These are phyloP conservation scores for Blepharisma japonicum DNA, from an alignment of 73 alveolate genomes.

Conservation along the genomic window DNA sequence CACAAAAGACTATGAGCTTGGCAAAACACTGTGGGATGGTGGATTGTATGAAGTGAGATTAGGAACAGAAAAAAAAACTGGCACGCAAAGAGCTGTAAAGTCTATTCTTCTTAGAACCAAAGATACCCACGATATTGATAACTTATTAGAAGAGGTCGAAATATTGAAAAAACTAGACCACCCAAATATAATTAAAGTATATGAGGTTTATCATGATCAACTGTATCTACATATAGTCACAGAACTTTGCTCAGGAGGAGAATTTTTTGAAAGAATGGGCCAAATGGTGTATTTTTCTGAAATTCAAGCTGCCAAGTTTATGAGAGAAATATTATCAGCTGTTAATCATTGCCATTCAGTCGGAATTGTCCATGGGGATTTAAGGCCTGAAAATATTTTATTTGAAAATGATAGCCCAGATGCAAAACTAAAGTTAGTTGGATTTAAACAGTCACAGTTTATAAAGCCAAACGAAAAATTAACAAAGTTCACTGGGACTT, in stretches of 20 bases:
- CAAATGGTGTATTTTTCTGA: conserved; percentile 54
- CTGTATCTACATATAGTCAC: conserved; percentile 61
- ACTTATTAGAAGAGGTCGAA: conserved; percentile 44
- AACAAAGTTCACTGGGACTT: conserved; percentile 50
- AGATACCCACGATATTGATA: conserved; percentile 27
- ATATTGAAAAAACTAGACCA: conserved; percentile 42
- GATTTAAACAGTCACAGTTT: conserved; percentile 55
- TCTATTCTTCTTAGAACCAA: neutral
- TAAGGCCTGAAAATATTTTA: conserved; percentile 76
- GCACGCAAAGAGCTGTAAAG: conserved; percentile 47
- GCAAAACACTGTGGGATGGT: conserved; percentile 43
- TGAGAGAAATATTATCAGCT: conserved; percentile 60
- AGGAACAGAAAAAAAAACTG: conserved; percentile 29
- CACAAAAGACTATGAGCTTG: conserved; percentile 53
- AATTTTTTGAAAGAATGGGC: conserved; percentile 51
- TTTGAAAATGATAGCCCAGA: conserved; percentile 46
- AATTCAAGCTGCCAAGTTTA: conserved; percentile 58
- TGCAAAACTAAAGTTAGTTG: conserved; percentile 61
- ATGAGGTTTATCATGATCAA: conserved; percentile 70
- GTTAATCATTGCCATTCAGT: conserved; percentile 67
- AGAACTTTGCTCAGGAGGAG: conserved; percentile 73
- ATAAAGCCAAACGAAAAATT: neutral
- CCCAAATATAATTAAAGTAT: conserved; percentile 75
- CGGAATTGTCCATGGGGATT: conserved; percentile 75
- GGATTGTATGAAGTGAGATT: conserved; percentile 38